These are phyloP conservation scores for Moesziomyces antarcticus DNA, from an alignment of 1,284 basidiomycete species.

Conservation along the genomic window DNA sequence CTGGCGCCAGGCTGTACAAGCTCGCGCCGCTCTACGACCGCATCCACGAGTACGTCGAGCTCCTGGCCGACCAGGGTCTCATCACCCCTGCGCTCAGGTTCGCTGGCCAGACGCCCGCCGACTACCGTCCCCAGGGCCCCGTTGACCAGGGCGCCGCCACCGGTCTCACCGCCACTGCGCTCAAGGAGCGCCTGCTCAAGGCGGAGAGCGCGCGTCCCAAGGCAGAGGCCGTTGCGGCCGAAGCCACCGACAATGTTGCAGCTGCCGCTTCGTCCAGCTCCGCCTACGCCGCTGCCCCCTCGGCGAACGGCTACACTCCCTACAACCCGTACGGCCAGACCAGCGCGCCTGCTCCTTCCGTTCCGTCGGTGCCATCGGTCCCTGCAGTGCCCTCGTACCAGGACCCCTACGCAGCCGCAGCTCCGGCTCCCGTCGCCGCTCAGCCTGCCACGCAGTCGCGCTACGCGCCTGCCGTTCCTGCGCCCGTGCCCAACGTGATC, in stretches of 20 bases:
- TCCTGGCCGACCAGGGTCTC: conserved; percentile 89
- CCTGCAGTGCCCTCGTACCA: conserved; percentile 29
- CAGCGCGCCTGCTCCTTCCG: conserved; percentile 16
- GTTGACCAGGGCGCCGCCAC: conserved; percentile 16
- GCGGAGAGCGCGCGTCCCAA: conserved; percentile 50
- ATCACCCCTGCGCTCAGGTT: conserved; percentile 84
- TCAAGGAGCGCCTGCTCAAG: conserved; percentile 50
- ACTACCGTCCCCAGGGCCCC: conserved; percentile 73
- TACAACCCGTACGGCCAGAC: conserved; percentile 33
- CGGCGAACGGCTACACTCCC: conserved; percentile 37
- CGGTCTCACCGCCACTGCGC: conserved; percentile 28
- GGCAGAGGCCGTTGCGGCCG: conserved; percentile 20
- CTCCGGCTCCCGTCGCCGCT: conserved; percentile 69
- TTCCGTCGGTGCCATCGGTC: conserved; percentile 36
- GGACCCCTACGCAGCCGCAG: conserved; percentile 36
- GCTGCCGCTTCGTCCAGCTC: conserved; percentile 20
- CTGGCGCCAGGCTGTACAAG: conserved; percentile 79
- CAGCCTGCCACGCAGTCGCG: conserved; percentile 47
- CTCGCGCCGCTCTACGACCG: conserved; percentile 87
- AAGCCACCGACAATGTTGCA: conserved; percentile 1
- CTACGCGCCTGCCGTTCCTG: conserved; percentile 71
- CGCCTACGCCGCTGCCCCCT: conserved; percentile 30
- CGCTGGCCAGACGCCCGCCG: conserved; percentile 81
- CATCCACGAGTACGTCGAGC: conserved; percentile 94
- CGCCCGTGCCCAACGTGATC: conserved; percentile 24